Evolutionary conservation across 192 early-diverging fungal genomes (phyloP), one percentile per base, ranked within the genome.

Genomic region (Coemansia javaensis): DNA sequence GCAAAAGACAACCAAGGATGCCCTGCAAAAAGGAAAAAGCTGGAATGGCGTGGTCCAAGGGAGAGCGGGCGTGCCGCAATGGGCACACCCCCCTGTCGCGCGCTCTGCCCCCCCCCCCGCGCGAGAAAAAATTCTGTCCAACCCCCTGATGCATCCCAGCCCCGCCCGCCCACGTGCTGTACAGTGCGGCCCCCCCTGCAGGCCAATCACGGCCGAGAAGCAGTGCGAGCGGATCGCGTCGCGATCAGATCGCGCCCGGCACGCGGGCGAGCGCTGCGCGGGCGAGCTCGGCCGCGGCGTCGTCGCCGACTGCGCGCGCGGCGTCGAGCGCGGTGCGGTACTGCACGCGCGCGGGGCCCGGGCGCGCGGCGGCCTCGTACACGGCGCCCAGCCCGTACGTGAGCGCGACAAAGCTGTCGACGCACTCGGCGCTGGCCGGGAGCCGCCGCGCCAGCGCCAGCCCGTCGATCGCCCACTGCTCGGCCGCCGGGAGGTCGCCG

Each of bases 391-490:
- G 43, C 24, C 58, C 59, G 33, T 75, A 75, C 1, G 63, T 56
- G 38, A 75, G 60, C 23, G 65, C 71, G 16, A 75, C 43, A 48
- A 75, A 75, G 64, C 71, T 63, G 55, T 47, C 44, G 42, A 67
- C 48, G 34, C 71, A 75, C 39, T 75, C 71, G 47, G 32, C 45
- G 39, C 63, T 75, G n/a, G 20, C 23, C n/a, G 64, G 56, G 44
- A 67, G 63, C 56, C 39, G 45, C 25, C 64, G 63, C 14, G 71
- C 63, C 49, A 67, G 50, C 13, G 34, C 50, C 53, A 75, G 32
- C 14, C 71, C 71, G 12, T 75, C 64, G 12, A 67, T 56, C 3
- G 52, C 24, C 59, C 54, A 56, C 44, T 49, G 57, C 34, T 75
- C 64, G 2, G 71, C 65, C 2, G 46, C 58, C 9, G 52, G 40